Base-by-base conservation (phyloP, 495 filamentous ascomycete genomes). In the Penicillium diatomitis region DNA sequence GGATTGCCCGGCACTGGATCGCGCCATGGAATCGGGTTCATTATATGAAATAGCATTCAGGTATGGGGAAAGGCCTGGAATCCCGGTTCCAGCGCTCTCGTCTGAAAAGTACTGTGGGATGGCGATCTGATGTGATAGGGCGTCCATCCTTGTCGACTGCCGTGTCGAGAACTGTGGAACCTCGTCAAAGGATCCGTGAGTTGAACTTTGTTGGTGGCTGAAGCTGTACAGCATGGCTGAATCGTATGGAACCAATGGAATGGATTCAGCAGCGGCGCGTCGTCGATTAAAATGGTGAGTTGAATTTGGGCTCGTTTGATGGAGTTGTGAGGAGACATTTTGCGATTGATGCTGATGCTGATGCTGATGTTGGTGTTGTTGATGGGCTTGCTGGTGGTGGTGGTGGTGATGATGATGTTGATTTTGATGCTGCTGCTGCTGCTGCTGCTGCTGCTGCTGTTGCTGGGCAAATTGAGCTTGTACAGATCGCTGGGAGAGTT, bases 181-280 rank as follows among this genome's bases (percentile, higher is more conserved):
- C 54, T 83, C 72, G 66, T 89, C 85, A 71, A 95, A 95, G 52
- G 83, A 78, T 50, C 76, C 73, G 60, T 74, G 80, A 64, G 81
- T 71, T 56, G 83, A 70, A 56, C 74, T 73, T 56, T 83, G 20
- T 20, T 20, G 76, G 69, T 86, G 83, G 65, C 77, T 73, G 49
- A 90, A 81, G 70, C 82, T 83, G 72, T 95, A 95, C 71, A 92
- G 82, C 66, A 92, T 79, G 44, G 79, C 77, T 48, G 82, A 71
- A 41, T 75, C 73, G 54, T 86, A 86, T 38, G 74, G 69, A 32
- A 72, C 59, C 49, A 78, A 79, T 33, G 56, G 41, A 0, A 32
- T 32, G n/a, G 41, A 20, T 32, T 39, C 42, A 32, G 35, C 41
- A 5, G 40, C 7, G n/a, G 42, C 30, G 20, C 40, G 35, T 6